Conservation (phyloP, 2,329 filamentous ascomycete species). For the Penicillium rolfsii region DNA sequence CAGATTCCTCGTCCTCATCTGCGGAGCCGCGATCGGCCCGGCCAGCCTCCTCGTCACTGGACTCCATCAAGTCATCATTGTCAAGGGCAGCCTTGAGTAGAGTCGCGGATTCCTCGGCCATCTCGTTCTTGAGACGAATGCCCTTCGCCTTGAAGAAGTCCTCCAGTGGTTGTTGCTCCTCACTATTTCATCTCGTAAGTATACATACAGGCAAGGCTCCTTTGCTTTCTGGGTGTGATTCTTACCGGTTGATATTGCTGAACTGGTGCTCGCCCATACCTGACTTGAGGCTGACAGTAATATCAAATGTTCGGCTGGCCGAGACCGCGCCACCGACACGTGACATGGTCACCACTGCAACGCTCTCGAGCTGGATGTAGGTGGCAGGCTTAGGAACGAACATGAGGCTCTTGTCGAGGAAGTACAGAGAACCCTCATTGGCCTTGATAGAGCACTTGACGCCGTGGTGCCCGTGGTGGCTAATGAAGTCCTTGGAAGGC, state of each 20-base stretch:
- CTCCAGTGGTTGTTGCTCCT: conserved; percentile 95
- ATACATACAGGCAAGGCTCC: conserved; percentile 8
- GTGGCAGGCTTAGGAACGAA: conserved; percentile 98
- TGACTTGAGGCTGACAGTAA: conserved; percentile 86
- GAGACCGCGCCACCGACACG: conserved; percentile 93
- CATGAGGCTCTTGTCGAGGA: conserved; percentile 96
- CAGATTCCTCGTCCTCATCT: conserved; percentile 92
- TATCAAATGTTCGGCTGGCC: conserved; percentile 93
- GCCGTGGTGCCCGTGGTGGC: conserved; percentile 88
- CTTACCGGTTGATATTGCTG: conserved; percentile 92
- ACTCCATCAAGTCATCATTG: conserved; percentile 77
- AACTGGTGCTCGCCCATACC: conserved; percentile 91
- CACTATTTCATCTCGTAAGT: conserved; percentile 51
- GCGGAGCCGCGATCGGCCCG: conserved; percentile 83
- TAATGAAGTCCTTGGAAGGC: conserved; percentile 91
- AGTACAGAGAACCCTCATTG: conserved; percentile 96
- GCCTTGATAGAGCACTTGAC: conserved; percentile 99
- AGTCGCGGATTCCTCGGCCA: conserved; percentile 77
- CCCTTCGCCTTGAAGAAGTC: conserved; percentile 96
- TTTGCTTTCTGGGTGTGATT: neutral
- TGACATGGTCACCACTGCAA: conserved; percentile 89
- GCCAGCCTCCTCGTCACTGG: conserved; percentile 77
- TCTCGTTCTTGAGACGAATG: conserved; percentile 96
- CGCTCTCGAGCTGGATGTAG: conserved; percentile 94
- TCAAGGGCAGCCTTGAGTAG: conserved; percentile 79